Evolutionary conservation across 495 filamentous ascomycete genomes (phyloP), one percentile per base, ranked within the genome.

Genomic region (Evernia prunastri): DNA sequence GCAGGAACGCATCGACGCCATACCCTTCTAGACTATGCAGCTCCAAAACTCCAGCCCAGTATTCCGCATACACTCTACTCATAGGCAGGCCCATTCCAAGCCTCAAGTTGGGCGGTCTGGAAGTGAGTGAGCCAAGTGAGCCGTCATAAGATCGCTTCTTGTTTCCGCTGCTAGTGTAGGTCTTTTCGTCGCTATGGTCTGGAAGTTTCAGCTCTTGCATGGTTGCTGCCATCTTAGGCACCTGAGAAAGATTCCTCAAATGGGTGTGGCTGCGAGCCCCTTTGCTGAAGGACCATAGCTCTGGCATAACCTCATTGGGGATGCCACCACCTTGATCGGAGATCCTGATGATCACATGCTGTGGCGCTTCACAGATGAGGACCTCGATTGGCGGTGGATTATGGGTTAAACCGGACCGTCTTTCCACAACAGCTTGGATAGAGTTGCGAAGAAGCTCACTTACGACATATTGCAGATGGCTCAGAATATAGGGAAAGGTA

Each of bases 271-370:
- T 88, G 1, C 89, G 84, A 7, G 91, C 88, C 1, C 92, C 91
- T 73, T 97, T 97, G 75, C 87, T 88, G 76, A 97, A 99, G 20
- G 90, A 94, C 94, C 94, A 99, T 13, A 99, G 78, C 71, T 93
- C 86, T 3, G 92, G 91, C n/a, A 96, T 74, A 56, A 89, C 84
- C 56, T 94, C 90, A 35, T 84, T 81, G 4, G 91, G 88, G 47
- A 99, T 89, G 25, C 94, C 94, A 59, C 94, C 95, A 47, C 95
- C 94, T 74, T 90, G 91, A 73, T 99, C 94, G 0, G 92, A 96
- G 35, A 97, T 88, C 39, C 94, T 85, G 76, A 99, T 89, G 69
- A 96, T 97, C 67, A 97, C 92, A 79, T 99, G 92, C 72, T 97
- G 92, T 4, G 85, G 83, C 6, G 92, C 89, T 75, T 99, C 92